phyloP scores from a whole-genome alignment of 805 yeast genomes.

The Saccharomycopsis sp. region DNA sequence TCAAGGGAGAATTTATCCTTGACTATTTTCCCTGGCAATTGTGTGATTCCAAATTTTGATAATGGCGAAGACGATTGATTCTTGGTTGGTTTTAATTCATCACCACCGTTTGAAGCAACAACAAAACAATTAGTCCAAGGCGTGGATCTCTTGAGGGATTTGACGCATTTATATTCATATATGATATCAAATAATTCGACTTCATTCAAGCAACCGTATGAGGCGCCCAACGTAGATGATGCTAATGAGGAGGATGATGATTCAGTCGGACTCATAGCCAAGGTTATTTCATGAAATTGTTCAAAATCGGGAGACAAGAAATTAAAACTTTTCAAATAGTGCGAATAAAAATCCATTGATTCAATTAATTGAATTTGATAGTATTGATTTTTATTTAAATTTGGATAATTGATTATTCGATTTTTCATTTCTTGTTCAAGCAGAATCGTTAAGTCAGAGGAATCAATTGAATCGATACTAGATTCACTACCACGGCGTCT shows the following conservation, averaged over 20 bases:
- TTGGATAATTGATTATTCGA: not conserved
- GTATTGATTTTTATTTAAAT: not conserved
- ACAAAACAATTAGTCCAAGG: slow-evolving; percentile 12
- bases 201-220: slow-evolving; percentile 9
- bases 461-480: not conserved
- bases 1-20: not conserved
- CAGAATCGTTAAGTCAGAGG: not conserved
- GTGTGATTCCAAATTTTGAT: not conserved
- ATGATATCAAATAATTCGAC: slow-evolving; percentile 12
- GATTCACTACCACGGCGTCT: not conserved
- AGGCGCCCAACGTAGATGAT: not conserved
- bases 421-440: not conserved
- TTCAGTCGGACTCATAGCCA: not conserved
- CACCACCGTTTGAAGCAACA: slow-evolving; percentile 4
- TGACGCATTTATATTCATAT: slow-evolving; percentile 16
- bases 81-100: not conserved
- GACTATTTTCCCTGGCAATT: not conserved
- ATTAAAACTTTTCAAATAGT: slow-evolving; percentile 3
- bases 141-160: slow-evolving; percentile 5
- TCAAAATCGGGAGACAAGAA: slow-evolving; percentile 8
- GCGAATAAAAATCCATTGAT: slow-evolving; percentile 10
- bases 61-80: not conserved
- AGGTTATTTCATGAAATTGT: slow-evolving; percentile 6
- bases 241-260: not conserved
- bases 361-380: slow-evolving; percentile 8